Evolutionary conservation across 352 stramenopile species (phyloP).

Genomic region (Phytophthora hibernalis): DNA sequence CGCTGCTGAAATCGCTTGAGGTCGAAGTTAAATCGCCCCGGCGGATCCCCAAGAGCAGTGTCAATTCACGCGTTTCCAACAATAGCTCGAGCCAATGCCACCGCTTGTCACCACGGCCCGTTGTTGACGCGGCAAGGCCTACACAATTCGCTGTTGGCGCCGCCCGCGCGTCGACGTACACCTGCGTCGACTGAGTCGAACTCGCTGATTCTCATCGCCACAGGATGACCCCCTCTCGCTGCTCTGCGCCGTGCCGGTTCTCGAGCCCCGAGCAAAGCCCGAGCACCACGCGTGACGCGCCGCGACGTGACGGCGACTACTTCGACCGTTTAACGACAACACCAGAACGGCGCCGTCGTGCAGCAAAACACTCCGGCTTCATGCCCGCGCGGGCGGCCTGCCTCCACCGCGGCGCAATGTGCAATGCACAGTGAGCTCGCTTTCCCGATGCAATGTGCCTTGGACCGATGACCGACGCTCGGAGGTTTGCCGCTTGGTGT

Average conservation of each 20-base stretch:
- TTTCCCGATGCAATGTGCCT: too few species aligned
- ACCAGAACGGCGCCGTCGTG: constrained; percentile 21
- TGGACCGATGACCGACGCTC: too few species aligned
- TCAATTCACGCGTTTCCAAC: too few species aligned
- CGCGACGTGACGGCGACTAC: constrained; percentile 30
- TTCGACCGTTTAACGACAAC: constrained; percentile 2
- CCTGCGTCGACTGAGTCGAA: constrained; percentile 4
- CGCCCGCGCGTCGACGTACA: constrained; percentile 7
- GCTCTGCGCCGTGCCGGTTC: not conserved
- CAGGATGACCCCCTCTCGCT: constrained; percentile 5
- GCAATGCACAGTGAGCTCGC: too few species aligned
- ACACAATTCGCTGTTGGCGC: too few species aligned
- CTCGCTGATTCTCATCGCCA: not conserved
- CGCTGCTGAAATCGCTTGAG: constrained; percentile 10
- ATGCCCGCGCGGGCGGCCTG: not conserved
- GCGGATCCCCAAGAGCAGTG: too few species aligned
- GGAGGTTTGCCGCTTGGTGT: too few species aligned
- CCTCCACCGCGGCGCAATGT: not conserved
- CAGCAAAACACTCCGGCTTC: constrained; percentile 7
- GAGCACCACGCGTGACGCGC: constrained; percentile 43
- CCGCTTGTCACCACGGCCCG: too few species aligned
- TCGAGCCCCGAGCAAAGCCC: constrained; percentile 17
- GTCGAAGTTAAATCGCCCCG: not conserved
- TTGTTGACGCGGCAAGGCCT: too few species aligned
- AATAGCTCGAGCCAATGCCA: too few species aligned